phyloP scores from a whole-genome alignment of 1,139 yeast genomes.

The Yamadazyma epiphylla region DNA sequence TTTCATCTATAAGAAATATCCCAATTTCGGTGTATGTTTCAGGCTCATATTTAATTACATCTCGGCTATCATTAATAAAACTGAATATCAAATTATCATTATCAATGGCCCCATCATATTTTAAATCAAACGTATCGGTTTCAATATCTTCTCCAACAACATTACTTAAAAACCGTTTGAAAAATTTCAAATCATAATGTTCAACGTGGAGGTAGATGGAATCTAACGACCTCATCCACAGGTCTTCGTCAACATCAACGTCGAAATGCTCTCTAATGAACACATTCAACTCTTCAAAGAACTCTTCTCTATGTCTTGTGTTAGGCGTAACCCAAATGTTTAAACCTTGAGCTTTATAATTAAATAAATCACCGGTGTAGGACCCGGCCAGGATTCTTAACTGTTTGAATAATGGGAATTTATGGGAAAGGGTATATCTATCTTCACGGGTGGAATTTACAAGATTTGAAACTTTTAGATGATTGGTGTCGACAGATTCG shows the following conservation, averaged over 20 bases:
- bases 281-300: slow-evolving; percentile 17
- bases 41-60: slow-evolving; percentile 6
- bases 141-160: slow-evolving; percentile 3
- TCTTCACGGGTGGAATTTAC: slow-evolving; percentile 13
- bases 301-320: slow-evolving; percentile 13
- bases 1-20: slow-evolving; percentile 27
- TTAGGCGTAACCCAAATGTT: slow-evolving; percentile 26
- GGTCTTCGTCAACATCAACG: slow-evolving; percentile 10
- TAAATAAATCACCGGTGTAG: slow-evolving; percentile 18
- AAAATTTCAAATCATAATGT: slow-evolving; percentile 4
- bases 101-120: slow-evolving; percentile 6
- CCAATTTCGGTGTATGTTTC: slow-evolving; percentile 29
- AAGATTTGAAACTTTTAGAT: slow-evolving; percentile 10
- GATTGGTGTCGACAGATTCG: slow-evolving; percentile 12
- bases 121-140: slow-evolving; percentile 14
- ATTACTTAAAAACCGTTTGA: background rate
- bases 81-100: slow-evolving; percentile 13
- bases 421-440: slow-evolving; percentile 8
- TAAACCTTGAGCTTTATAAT: slow-evolving; percentile 21
- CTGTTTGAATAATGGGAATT: slow-evolving; percentile 13
- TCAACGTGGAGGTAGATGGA: slow-evolving; percentile 17
- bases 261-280: slow-evolving; percentile 16
- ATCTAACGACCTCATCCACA: slow-evolving; percentile 20
- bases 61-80: slow-evolving; percentile 8
- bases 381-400: slow-evolving; percentile 22